These are phyloP conservation scores for Trichoderma cornu-damae DNA, from an alignment of 2,329 filamentous ascomycete species.

Conservation along the genomic window DNA sequence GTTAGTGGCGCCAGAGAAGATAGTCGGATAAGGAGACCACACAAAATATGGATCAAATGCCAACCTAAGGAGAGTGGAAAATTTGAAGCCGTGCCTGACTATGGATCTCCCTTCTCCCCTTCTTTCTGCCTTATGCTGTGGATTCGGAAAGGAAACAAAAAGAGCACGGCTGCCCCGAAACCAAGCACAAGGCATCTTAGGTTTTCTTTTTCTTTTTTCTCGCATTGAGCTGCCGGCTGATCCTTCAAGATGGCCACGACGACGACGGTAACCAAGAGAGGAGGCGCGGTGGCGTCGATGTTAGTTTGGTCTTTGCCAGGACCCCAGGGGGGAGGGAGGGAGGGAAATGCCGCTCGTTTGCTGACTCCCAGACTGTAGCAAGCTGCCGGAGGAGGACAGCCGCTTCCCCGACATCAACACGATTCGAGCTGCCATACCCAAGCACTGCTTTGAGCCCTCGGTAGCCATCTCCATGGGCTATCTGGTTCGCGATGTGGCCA, in stretches of 20 bases:
- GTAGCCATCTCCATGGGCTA: slow-evolving; percentile 33
- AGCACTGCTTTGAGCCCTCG: slow-evolving; percentile 53
- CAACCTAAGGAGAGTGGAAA: slow-evolving; percentile 13
- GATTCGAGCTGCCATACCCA: slow-evolving; percentile 45
- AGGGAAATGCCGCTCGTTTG: neutral
- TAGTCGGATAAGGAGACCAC: slow-evolving; percentile 11
- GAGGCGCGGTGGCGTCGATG: slow-evolving; percentile 11
- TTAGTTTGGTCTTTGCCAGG: neutral
- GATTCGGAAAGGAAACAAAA: slow-evolving; percentile 4
- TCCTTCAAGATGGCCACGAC: slow-evolving; percentile 12
- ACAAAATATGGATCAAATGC: slow-evolving; percentile 11
- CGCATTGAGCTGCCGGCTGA: slow-evolving; percentile 1
- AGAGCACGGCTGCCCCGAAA: neutral
- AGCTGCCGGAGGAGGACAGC: slow-evolving; percentile 12
- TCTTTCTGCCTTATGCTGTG: slow-evolving; percentile 11
- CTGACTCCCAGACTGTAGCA: slow-evolving; percentile 8
- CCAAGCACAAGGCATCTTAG: slow-evolving; percentile 1
- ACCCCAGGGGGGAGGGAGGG: too few species aligned
- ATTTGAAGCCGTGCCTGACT: slow-evolving; percentile 16
- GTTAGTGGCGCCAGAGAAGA: slow-evolving; percentile 1
- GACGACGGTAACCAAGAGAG: slow-evolving; percentile 13
- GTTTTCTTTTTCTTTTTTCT: too few species aligned
- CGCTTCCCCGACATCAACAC: slow-evolving; percentile 18
- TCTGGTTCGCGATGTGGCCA: slow-evolving; percentile 50
- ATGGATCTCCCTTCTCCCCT: slow-evolving; percentile 11